Conservation (phyloP, 163 green algal genomes). For the Coccomyxa subellipsoidea region DNA sequence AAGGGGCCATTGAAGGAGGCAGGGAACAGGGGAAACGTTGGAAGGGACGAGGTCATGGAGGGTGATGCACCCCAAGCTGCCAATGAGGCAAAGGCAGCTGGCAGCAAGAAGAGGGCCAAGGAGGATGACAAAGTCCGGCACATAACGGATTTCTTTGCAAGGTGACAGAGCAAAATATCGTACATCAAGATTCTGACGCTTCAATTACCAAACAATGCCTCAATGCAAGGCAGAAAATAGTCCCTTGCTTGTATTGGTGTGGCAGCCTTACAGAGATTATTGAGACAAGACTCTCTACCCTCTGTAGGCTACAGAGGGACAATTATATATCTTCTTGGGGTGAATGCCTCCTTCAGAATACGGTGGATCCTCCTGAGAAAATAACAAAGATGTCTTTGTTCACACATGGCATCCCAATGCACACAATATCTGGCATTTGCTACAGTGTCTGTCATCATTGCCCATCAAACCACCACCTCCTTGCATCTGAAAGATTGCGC, state of each 20-base stretch:
- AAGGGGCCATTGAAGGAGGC: background rate
- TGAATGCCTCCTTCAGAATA: no score
- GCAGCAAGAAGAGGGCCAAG: background rate
- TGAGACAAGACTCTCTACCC: no score
- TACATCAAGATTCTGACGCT: background rate
- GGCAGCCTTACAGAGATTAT: background rate
- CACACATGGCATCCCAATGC: no score
- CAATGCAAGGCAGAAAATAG: background rate
- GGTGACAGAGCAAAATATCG: background rate
- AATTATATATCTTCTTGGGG: no score
- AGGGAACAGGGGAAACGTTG: background rate
- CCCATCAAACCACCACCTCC: no score
- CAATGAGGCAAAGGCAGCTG: background rate
- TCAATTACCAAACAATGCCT: background rate
- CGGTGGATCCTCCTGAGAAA: no score
- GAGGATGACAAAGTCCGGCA: background rate
- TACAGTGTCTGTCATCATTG: no score
- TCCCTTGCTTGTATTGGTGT: no score
- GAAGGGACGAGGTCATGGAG: background rate
- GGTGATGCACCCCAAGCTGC: background rate
- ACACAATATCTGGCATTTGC: no score
- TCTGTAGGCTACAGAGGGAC: no score
- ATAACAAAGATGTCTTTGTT: no score
- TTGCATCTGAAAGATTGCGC: slow-evolving; percentile 7
- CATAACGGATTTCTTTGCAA: slow-evolving; percentile 12